Evolutionary conservation across 441 rosid species (phyloP), one percentile per base, ranked within the genome.

Genomic region (Macaranga tanarius): DNA sequence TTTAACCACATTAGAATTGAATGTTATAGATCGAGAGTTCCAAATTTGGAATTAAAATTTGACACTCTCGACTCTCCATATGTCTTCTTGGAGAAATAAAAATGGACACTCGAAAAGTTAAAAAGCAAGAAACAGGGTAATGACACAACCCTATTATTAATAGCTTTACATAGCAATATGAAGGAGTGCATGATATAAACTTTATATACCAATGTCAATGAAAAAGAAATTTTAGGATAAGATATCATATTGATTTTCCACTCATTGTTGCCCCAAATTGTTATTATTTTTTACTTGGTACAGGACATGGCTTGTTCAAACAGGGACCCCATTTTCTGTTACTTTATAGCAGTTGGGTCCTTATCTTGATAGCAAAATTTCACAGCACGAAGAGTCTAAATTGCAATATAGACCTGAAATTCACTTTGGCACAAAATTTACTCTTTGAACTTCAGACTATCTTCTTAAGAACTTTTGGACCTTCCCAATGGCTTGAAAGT

Each of bases 341-440:
- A 52, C 28, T 56, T 31, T 38, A 9, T 2, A 0, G n/a, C 51
- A 20, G 50, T 15, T 31, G 44, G n/a, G 69, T 62, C 75, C 61
- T 22, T 52, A 72, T 62, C 75, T 57, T 65, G 71, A 66, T 13
- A 73, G 71, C 71, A 58, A 58, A 73, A 58, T 31, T 19, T 22
- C 76, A 66, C 7, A 28, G 11, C 59, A 57, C 28, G 2, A 17
- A 45, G 40, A 73, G 31, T 58, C 48, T 45, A 23, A 55, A 64
- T 20, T 56, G 22, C 47, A 1, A 64, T 3, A 7, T 62, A 19
- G 23, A 54, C 55, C 70, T 64, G 45, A 19, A 40, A n/a, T 65
- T 73, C 50, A 16, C 67, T 50, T 6, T 23, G 5, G 13, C 51
- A 19, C 11, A 26, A 60, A 57, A 7, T 6, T 2, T 12, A 22